Conservation (phyloP, 192 early-diverging fungal genomes). For the Lunasporangiospora selenospora region DNA sequence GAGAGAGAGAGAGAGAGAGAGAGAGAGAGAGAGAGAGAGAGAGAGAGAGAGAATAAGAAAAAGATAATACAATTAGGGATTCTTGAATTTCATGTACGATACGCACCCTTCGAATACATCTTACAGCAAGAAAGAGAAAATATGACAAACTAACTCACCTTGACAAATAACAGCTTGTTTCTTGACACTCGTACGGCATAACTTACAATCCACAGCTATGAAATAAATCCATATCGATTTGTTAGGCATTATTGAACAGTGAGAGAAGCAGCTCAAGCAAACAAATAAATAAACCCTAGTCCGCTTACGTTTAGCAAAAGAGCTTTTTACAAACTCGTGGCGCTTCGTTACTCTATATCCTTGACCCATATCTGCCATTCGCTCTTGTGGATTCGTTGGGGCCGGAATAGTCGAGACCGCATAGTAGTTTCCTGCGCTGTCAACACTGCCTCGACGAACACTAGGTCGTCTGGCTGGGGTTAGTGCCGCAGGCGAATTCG, state of each 20-base stretch:
- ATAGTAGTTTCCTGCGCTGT: constrained; percentile 19
- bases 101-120: neutral
- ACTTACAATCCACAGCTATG: constrained; percentile 57
- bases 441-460: constrained; percentile 19
- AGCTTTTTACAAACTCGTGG: constrained; percentile 63
- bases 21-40: neutral
- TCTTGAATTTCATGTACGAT: constrained; percentile 7
- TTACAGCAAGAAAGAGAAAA: neutral
- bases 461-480: constrained; percentile 4
- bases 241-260: neutral
- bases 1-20: neutral
- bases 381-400: constrained; percentile 8
- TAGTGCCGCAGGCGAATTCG: neutral
- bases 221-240: neutral
- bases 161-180: constrained; percentile 61
- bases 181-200: constrained; percentile 54
- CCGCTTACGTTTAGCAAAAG: constrained; percentile 62
- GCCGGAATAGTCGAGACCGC: constrained; percentile 21
- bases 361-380: constrained; percentile 24
- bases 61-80: neutral
- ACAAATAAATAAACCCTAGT: neutral
- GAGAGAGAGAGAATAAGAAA: neutral
- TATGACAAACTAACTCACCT: constrained; percentile 40
- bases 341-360: constrained; percentile 17
- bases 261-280: neutral